Conservation (phyloP, 2,329 filamentous ascomycete species). For the Alternaria postmessia region DNA sequence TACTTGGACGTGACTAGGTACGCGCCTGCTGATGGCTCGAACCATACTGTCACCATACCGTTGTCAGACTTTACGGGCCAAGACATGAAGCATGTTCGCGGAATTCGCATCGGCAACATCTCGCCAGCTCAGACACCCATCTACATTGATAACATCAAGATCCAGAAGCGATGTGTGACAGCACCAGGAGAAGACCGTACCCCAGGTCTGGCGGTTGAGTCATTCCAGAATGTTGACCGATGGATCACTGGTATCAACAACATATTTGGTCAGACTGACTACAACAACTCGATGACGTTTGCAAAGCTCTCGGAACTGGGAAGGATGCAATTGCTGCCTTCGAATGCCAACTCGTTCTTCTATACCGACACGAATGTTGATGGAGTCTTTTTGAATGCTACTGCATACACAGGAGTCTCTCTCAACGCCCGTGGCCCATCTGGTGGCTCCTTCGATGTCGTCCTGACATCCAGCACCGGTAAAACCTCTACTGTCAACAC, state of each 20-base stretch:
- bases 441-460: slow-evolving; percentile 15
- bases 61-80: slow-evolving; percentile 15
- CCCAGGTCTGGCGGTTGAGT: slow-evolving; percentile 14
- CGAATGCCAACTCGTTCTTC: slow-evolving; percentile 9
- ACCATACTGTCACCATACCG: slow-evolving; percentile 16
- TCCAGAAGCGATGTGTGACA: slow-evolving; percentile 16
- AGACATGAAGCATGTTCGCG: slow-evolving; percentile 13
- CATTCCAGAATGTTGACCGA: slow-evolving; percentile 15
- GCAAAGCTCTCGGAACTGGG: slow-evolving; percentile 15
- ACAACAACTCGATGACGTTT: slow-evolving; percentile 16
- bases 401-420: slow-evolving; percentile 12
- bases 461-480: slow-evolving; percentile 1
- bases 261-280: slow-evolving; percentile 15
- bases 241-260: slow-evolving; percentile 21
- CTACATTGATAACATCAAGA: slow-evolving; percentile 17
- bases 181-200: slow-evolving; percentile 17
- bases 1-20: slow-evolving; percentile 16
- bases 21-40: slow-evolving; percentile 13
- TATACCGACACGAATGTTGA: slow-evolving; percentile 11
- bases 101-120: slow-evolving; percentile 18
- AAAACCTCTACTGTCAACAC: slow-evolving; percentile 10
- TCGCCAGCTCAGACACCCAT: slow-evolving; percentile 14
- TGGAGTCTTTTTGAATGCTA: slow-evolving; percentile 11
- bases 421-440: slow-evolving; percentile 13
- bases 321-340: slow-evolving; percentile 12